A percentile compares a stretch with the other conserved stretches of the same genome.
Conservation (phyloP, 192 early-diverging fungal genomes). For the Gryganskiella cystojenkinii region DNA sequence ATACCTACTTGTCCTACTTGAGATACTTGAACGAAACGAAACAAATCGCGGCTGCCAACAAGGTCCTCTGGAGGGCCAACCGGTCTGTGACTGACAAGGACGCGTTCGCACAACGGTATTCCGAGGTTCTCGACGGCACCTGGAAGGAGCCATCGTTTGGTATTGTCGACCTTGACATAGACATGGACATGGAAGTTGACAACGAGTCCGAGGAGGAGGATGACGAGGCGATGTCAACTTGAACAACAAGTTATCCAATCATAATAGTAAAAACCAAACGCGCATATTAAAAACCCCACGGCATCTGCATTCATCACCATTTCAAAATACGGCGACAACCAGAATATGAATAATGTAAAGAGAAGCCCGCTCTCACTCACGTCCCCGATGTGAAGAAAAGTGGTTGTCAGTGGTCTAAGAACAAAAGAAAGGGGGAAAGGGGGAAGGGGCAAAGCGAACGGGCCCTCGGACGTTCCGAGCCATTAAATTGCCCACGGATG, state of each 20-base stretch:
- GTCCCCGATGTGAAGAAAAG: too few species aligned
- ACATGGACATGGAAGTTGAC: slow-evolving; percentile 27
- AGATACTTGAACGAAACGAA: slow-evolving; percentile 56
- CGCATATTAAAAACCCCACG: background rate
- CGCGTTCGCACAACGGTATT: slow-evolving; percentile 54
- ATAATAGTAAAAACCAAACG: background rate
- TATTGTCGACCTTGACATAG: slow-evolving; percentile 17
- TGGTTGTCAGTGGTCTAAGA: too few species aligned
- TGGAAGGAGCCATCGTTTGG: slow-evolving; percentile 35
- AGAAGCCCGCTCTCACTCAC: too few species aligned
- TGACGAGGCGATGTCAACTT: slow-evolving; percentile 11
- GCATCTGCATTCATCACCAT: background rate
- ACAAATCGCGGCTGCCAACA: slow-evolving; percentile 58
- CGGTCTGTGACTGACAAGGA: slow-evolving; percentile 68
- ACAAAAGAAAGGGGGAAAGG: too few species aligned
- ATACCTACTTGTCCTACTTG: slow-evolving; percentile 55
- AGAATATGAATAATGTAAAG: too few species aligned
- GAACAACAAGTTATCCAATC: background rate
- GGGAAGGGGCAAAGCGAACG: too few species aligned
- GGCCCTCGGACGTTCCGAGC: background rate
- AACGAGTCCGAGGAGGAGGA: background rate
- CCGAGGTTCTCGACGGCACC: slow-evolving; percentile 32
- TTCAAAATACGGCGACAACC: background rate
- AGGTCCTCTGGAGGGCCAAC: slow-evolving; percentile 67
- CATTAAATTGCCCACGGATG: too few species aligned